Base-by-base conservation (phyloP, 2,329 filamentous ascomycete genomes). In the Paracamarosporium sp. region DNA sequence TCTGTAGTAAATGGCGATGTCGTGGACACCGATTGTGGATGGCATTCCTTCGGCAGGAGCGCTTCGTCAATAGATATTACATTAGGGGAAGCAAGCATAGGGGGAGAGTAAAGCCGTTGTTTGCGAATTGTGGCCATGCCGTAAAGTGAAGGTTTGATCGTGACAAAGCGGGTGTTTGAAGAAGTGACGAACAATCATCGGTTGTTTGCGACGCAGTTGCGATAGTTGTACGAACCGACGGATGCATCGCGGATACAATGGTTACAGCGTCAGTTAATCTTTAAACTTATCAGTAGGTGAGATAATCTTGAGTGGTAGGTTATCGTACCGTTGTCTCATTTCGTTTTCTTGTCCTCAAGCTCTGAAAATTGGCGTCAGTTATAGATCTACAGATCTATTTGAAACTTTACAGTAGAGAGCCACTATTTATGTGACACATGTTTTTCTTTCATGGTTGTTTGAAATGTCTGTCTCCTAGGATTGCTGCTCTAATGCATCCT, bases 191-290 rank as follows among this genome's bases (percentile, higher is more conserved):
- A 24, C 36, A 43, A 41, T 31, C n/a, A 17, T 38, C 22, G 46
- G 3, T 24, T 41, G 48, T 51, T 51, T 41, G 48, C 20, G 24
- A 31, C 36, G 36, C 17, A 41, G 48, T 51, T 51, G 48, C n/a
- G 48, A 41, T n/a, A 17, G 25, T 9, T 15, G 25, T 17, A 43
- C 35, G 31, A 7, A 41, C 35, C 9, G 24, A 24, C 36, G 36
- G 43, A 9, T 20, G 17, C 25, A 41, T 41, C 15, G 35, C n/a
- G 25, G 33, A 30, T n/a, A 11, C 24, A 22, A 5, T 28, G 35
- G n/a, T 28, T 4, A 20, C 20, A 27, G 11, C 5, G 3, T 41
- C 9, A 20, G 11, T n/a, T 12, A 24, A 9, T 24, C 8, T 24
- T 22, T 22, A 17, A 30, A 4, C n/a, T 12, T 27, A n/a, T 30